Conservation (phyloP, 2,329 filamentous ascomycete species). For the Pseudocercospora pini-densiflorae region DNA sequence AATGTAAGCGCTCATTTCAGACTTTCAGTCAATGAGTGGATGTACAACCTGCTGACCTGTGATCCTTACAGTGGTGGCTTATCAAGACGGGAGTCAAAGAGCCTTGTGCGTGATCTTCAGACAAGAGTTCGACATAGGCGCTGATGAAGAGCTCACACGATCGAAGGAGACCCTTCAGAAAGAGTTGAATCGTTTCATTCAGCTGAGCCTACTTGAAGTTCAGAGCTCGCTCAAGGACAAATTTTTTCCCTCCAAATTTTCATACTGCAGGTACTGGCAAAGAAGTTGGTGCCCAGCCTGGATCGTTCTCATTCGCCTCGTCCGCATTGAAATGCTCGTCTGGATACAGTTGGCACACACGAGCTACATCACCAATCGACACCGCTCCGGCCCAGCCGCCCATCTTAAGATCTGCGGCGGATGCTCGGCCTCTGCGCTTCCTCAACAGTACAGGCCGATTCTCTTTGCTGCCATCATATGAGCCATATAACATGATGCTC, state of each 20-base stretch:
- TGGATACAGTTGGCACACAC: not conserved
- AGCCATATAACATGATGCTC: not conserved
- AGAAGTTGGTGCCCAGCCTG: not conserved
- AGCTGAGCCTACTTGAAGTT: not conserved
- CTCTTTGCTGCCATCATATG: not conserved
- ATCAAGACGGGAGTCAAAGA: constrained; percentile 18
- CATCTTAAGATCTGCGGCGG: not conserved
- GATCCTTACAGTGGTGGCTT: constrained; percentile 28
- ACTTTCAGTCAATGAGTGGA: not conserved
- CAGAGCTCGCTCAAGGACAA: no score
- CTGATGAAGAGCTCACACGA: not conserved
- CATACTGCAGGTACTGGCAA: not conserved
- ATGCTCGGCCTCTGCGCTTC: not conserved
- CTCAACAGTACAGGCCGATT: not conserved
- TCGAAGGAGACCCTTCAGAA: not conserved
- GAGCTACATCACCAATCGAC: not conserved
- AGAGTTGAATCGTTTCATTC: not conserved
- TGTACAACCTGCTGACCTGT: not conserved
- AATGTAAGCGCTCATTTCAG: constrained; percentile 20
- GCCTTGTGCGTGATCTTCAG: constrained; percentile 12
- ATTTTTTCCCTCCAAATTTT: no score
- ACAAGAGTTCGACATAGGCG: not conserved
- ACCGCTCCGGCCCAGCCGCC: not conserved
- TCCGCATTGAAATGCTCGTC: not conserved
- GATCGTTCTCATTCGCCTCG: not conserved